Evolutionary conservation across 2,329 filamentous ascomycete species (phyloP).

Genomic region (Pseudocercospora cruenta): DNA sequence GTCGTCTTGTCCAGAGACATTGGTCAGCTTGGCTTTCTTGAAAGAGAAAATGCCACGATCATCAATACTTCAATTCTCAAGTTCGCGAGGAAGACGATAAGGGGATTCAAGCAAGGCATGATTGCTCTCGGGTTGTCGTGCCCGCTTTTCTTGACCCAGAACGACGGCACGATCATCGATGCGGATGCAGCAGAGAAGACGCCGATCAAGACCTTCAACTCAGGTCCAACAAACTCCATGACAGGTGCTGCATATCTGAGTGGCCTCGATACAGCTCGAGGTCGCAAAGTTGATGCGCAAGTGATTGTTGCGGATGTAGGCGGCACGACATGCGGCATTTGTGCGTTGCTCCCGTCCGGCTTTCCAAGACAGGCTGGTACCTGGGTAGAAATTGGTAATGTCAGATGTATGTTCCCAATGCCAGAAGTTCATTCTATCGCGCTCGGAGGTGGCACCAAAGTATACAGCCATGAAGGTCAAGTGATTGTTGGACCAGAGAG

Average conservation of each 20-base stretch:
- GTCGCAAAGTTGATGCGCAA: neutral
- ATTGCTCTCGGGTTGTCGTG: neutral
- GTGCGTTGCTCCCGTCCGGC: slow-evolving; percentile 1
- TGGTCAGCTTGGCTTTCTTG: slow-evolving; percentile 5
- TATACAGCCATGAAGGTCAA: neutral
- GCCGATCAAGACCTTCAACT: slow-evolving; percentile 8
- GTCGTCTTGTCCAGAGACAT: slow-evolving; percentile 1
- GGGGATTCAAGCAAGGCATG: slow-evolving; percentile 5
- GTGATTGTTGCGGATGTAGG: slow-evolving; percentile 12
- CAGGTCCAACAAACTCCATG: slow-evolving; percentile 4
- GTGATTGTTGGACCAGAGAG: slow-evolving; percentile 4
- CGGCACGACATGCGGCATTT: slow-evolving; percentile 5
- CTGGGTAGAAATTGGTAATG: slow-evolving; percentile 8
- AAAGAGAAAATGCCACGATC: slow-evolving; percentile 7
- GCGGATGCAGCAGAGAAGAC: slow-evolving; percentile 3
- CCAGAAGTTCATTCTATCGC: slow-evolving; percentile 9
- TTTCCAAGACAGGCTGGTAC: slow-evolving; percentile 4
- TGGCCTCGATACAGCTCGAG: neutral
- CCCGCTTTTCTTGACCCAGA: slow-evolving; percentile 6
- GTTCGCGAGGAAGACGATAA: slow-evolving; percentile 1
- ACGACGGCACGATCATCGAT: slow-evolving; percentile 4
- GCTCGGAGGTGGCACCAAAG: slow-evolving; percentile 1
- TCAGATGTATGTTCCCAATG: slow-evolving; percentile 6
- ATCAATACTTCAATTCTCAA: slow-evolving; percentile 10
- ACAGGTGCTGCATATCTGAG: slow-evolving; percentile 6